phyloP scores from a whole-genome alignment of 306 rosid genomes.

The Prunus dulcis region DNA sequence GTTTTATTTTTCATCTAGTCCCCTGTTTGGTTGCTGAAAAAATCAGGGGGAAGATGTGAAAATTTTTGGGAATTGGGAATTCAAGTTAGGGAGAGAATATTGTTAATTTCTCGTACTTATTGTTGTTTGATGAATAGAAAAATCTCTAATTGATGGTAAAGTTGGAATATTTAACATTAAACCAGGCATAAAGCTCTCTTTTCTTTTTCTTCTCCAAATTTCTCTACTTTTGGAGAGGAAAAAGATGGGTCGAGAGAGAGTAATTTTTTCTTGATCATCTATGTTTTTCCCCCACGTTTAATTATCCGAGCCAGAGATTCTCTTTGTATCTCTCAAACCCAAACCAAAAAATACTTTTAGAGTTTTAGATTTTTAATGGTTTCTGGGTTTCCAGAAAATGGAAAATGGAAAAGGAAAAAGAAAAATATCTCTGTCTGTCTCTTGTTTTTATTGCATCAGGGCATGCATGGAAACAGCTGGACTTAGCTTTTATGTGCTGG shows the following conservation, averaged over 20 bases:
- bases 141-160: neutral
- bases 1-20: neutral
- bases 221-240: neutral
- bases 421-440: slow-evolving; percentile 11
- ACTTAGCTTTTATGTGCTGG: slow-evolving; percentile 49
- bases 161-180: neutral
- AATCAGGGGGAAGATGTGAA: slow-evolving; percentile 1
- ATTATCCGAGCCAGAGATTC: neutral
- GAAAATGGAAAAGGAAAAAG: neutral
- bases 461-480: slow-evolving; percentile 45
- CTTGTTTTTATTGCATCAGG: slow-evolving; percentile 18
- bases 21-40: slow-evolving; percentile 20
- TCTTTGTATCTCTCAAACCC: neutral
- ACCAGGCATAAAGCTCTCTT: neutral
- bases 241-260: neutral
- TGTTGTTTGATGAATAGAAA: neutral
- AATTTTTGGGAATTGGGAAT: neutral
- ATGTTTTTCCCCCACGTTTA: neutral
- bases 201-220: neutral
- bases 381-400: slow-evolving; percentile 1
- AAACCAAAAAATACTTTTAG: neutral
- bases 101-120: neutral
- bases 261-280: neutral
- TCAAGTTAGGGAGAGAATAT: slow-evolving; percentile 12
- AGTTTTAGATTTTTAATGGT: neutral